A percentile compares a stretch with the other conserved stretches of the same genome.
Evolutionary conservation across 1,284 basidiomycete genomes (phyloP).

Genomic region (Thecaphora thlaspeos): DNA sequence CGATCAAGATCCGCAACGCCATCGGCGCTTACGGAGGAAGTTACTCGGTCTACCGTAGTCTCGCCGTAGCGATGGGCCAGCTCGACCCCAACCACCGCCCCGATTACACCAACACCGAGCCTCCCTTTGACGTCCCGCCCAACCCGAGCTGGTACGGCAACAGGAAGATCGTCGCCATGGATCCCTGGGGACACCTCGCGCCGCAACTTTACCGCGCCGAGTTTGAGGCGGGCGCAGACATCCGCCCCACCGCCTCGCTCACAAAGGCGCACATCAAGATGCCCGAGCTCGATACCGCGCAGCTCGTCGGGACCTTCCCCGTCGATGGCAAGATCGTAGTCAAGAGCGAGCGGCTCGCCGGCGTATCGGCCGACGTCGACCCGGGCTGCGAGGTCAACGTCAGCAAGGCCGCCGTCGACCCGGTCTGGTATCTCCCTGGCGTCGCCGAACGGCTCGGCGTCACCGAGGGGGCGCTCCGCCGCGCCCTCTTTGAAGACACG

Average conservation of each 20-base stretch:
- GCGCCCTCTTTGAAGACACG: conserved; percentile 85
- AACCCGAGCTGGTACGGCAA: conserved; percentile 78
- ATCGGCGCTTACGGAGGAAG: conserved; percentile 90
- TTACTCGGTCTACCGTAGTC: conserved; percentile 90
- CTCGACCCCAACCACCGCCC: conserved; percentile 68
- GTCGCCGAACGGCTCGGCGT: conserved; percentile 57
- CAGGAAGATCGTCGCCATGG: conserved; percentile 85
- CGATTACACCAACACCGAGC: conserved; percentile 77
- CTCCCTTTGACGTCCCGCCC: conserved; percentile 77
- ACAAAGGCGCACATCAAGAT: conserved; percentile 82
- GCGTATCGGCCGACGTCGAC: conserved; percentile 59
- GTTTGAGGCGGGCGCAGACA: conserved; percentile 56
- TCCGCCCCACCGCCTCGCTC: conserved; percentile 63
- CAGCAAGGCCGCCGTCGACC: conserved; percentile 67
- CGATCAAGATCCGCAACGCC: conserved; percentile 86
- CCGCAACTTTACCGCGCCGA: conserved; percentile 70
- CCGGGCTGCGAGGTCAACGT: conserved; percentile 81
- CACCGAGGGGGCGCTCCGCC: conserved; percentile 77
- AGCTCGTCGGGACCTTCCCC: conserved; percentile 68
- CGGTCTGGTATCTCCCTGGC: conserved; percentile 94
- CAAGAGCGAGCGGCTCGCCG: conserved; percentile 36
- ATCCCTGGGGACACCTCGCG: conserved; percentile 90
- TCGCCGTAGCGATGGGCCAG: conserved; percentile 73
- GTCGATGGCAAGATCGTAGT: conserved; percentile 77
- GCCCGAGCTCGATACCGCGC: conserved; percentile 82